phyloP scores from a whole-genome alignment of 139 green algal species.

The Eudorina sp. region DNA sequence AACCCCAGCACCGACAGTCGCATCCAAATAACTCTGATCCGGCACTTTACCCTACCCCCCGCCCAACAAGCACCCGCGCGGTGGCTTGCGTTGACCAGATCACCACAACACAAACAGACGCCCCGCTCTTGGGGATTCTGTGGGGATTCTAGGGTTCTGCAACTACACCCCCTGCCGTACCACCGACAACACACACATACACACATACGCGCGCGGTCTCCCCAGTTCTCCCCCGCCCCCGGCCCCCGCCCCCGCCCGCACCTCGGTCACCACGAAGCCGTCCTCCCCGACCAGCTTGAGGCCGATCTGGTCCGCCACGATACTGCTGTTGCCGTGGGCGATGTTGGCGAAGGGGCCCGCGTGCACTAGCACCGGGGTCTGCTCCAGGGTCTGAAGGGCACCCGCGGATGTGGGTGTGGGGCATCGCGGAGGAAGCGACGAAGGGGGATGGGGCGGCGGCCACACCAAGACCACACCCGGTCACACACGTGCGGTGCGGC shows the following conservation, averaged over 20 bases:
- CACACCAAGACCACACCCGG: too few species aligned
- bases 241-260: slow-evolving; percentile 46
- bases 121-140: too few species aligned
- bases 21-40: neutral
- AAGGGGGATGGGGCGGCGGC: too few species aligned
- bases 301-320: slow-evolving; percentile 95
- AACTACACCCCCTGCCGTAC: too few species aligned
- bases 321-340: slow-evolving; percentile 93
- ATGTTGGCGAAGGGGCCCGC: slow-evolving; percentile 99
- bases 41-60: neutral
- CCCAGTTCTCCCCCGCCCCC: neutral
- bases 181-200: too few species aligned
- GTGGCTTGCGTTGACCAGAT: too few species aligned
- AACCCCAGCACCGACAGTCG: neutral
- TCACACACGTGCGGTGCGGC: too few species aligned
- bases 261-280: slow-evolving; percentile 96
- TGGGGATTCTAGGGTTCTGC: too few species aligned
- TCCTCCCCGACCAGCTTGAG: slow-evolving; percentile 94
- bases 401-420: neutral
- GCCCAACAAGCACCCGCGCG: neutral
- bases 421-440: neutral
- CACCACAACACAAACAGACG: too few species aligned
- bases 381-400: slow-evolving; percentile 91
- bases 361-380: slow-evolving; percentile 96
- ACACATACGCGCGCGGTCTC: too few species aligned